Conservation (phyloP, 2,329 filamentous ascomycete genomes). For the Alternaria postmessia region DNA sequence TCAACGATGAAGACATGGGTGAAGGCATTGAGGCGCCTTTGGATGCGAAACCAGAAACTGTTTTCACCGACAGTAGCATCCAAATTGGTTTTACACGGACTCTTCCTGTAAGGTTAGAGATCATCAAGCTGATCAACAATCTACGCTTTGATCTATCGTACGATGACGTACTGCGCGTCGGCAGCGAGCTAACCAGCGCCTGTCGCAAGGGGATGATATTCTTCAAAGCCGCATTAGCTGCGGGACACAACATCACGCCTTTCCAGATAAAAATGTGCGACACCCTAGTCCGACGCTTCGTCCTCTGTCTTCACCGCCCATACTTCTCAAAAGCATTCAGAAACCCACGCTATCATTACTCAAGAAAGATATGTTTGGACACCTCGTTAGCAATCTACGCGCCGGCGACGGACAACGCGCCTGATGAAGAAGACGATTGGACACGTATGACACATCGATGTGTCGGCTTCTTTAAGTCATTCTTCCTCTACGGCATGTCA, state of each 20-base stretch:
- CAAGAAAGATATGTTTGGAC: slow-evolving; percentile 57
- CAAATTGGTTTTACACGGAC: slow-evolving; percentile 47
- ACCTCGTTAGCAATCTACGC: slow-evolving; percentile 30
- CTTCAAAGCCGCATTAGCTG: slow-evolving; percentile 23
- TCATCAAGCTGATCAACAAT: slow-evolving; percentile 46
- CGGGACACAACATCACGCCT: slow-evolving; percentile 17
- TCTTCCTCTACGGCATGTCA: slow-evolving; percentile 33
- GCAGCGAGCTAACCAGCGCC: slow-evolving; percentile 31
- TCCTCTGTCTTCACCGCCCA: slow-evolving; percentile 63
- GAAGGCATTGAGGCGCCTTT: slow-evolving; percentile 36
- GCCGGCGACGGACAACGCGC: slow-evolving; percentile 16
- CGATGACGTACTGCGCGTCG: slow-evolving; percentile 37
- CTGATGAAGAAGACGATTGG: slow-evolving; percentile 35
- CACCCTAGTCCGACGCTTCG: slow-evolving; percentile 62
- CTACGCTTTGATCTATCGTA: slow-evolving; percentile 43
- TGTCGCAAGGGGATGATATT: slow-evolving; percentile 31
- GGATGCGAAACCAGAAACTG: slow-evolving; percentile 26
- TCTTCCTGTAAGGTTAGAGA: slow-evolving; percentile 47
- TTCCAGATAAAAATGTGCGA: slow-evolving; percentile 61
- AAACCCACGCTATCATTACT: slow-evolving; percentile 61
- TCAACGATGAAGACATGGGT: slow-evolving; percentile 52
- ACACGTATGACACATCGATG: slow-evolving; percentile 25
- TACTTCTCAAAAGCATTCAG: slow-evolving; percentile 55
- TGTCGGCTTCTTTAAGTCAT: slow-evolving; percentile 36
- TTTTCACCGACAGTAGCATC: slow-evolving; percentile 50